Evolutionary conservation across 1,284 basidiomycete genomes (phyloP).

Genomic region (Fomitopsis palustris): DNA sequence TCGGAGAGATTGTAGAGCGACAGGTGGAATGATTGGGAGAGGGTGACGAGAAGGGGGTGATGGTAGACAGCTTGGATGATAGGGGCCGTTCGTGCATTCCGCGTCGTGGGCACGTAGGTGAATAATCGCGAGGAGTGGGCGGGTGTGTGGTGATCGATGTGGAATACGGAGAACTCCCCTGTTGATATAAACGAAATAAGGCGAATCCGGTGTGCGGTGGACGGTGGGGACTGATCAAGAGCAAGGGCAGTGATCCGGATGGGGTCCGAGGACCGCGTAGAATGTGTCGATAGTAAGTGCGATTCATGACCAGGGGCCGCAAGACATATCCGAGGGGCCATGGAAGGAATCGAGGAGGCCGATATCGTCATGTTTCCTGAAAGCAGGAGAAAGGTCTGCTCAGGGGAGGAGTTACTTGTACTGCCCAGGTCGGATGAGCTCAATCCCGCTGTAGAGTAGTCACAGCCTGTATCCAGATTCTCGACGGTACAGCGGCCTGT

Average conservation of each 20-base stretch:
- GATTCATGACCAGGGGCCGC: slow-evolving; percentile 25
- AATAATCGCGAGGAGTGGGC: slow-evolving; percentile 39
- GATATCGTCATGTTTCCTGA: slow-evolving; percentile 39
- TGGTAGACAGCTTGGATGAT: slow-evolving; percentile 69
- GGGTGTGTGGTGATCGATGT: slow-evolving; percentile 43
- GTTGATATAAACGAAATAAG: slow-evolving; percentile 62
- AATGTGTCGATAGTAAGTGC: slow-evolving; percentile 28
- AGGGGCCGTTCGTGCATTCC: slow-evolving; percentile 37
- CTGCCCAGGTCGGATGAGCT: background rate
- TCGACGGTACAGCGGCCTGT: slow-evolving; percentile 57
- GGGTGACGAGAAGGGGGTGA: slow-evolving; percentile 69
- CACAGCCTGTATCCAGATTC: slow-evolving; percentile 1
- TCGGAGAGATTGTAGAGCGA: slow-evolving; percentile 64
- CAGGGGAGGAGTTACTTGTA: background rate
- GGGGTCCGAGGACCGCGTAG: slow-evolving; percentile 16
- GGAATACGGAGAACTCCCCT: slow-evolving; percentile 61
- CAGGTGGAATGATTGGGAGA: slow-evolving; percentile 63
- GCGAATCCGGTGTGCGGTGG: slow-evolving; percentile 34
- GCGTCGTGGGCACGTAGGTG: slow-evolving; percentile 44
- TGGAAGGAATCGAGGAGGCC: slow-evolving; percentile 29
- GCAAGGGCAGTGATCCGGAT: slow-evolving; percentile 56
- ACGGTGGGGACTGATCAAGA: slow-evolving; percentile 65
- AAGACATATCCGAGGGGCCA: slow-evolving; percentile 22
- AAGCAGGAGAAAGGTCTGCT: slow-evolving; percentile 34
- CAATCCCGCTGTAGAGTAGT: background rate